Conservation (phyloP, 306 rosid genomes). For the Sechiopsis laciniata region DNA sequence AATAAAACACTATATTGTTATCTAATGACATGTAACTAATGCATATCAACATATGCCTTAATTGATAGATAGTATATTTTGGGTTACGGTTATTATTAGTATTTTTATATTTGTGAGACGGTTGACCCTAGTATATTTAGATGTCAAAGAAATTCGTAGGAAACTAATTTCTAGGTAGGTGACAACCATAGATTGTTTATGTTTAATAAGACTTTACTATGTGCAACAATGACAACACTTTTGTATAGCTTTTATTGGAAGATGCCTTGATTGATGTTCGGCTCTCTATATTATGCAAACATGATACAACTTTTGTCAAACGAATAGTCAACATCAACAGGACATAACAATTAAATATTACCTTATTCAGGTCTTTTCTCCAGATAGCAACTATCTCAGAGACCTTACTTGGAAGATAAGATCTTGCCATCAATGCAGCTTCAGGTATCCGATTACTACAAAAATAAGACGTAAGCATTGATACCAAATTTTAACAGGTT, state of each 20-base stretch:
- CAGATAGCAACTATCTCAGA: slow-evolving; percentile 85
- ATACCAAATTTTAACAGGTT: neutral
- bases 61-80: too few species aligned
- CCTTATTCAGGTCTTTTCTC: slow-evolving; percentile 91
- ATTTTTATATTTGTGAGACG: too few species aligned
- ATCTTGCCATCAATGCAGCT: slow-evolving; percentile 97
- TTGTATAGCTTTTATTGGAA: neutral
- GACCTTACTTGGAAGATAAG: slow-evolving; percentile 97
- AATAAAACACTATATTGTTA: neutral
- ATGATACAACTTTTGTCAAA: neutral
- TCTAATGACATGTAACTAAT: neutral
- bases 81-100: too few species aligned
- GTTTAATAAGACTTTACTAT: neutral
- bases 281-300: neutral
- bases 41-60: neutral
- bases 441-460: slow-evolving; percentile 95
- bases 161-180: too few species aligned
- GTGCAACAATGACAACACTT: neutral
- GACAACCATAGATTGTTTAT: too few species aligned
- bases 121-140: too few species aligned
- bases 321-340: neutral
- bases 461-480: slow-evolving; percentile 18
- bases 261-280: neutral
- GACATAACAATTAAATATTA: slow-evolving; percentile 27
- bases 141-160: too few species aligned